A percentile compares a stretch with the other conserved stretches of the same genome.
These are phyloP conservation scores for Rhodosporidiobolus sp. DNA, from an alignment of 768 basidiomycete genomes.

Conservation along the genomic window DNA sequence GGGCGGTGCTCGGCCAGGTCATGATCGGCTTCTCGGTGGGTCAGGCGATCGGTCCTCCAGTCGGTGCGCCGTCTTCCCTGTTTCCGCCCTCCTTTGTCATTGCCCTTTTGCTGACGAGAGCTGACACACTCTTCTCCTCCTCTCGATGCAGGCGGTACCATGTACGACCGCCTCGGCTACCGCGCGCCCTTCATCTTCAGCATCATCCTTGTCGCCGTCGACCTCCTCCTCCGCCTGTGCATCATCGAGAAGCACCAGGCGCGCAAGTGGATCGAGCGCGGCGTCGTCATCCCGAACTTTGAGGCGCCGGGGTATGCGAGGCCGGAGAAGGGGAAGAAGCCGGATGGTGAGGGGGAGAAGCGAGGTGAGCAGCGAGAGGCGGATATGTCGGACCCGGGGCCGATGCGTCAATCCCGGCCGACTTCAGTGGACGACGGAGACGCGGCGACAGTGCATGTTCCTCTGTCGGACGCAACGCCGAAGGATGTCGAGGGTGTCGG, in stretches of 20 bases:
- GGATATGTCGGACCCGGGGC: too few species aligned
- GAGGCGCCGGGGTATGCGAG: constrained; percentile 30
- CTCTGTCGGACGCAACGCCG: not conserved
- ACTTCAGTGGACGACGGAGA: not conserved
- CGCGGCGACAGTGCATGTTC: not conserved
- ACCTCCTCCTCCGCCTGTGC: constrained; percentile 34
- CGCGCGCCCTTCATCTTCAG: constrained; percentile 38
- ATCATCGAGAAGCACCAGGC: constrained; percentile 38
- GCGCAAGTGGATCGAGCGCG: constrained; percentile 14
- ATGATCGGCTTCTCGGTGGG: constrained; percentile 33
- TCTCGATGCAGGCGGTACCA: constrained; percentile 5
- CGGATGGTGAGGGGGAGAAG: constrained; percentile 1
- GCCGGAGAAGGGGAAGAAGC: not conserved
- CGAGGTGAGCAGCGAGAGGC: not conserved
- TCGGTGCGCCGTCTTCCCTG: not conserved
- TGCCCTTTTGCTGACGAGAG: too few species aligned
- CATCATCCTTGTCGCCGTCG: constrained; percentile 31
- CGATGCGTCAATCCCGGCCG: too few species aligned
- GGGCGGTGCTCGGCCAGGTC: constrained; percentile 24
- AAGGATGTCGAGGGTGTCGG: not conserved
- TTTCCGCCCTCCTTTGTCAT: not conserved
- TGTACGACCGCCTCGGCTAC: constrained; percentile 34
- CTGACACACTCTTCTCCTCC: not conserved
- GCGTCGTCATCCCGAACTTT: constrained; percentile 17
- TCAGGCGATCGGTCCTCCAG: constrained; percentile 13